Percentiles rank a stretch among this genome's conserved stretches.
Evolutionary conservation across 78 protist genomes (phyloP).

Genomic region (Cavenderia fasciculata): DNA sequence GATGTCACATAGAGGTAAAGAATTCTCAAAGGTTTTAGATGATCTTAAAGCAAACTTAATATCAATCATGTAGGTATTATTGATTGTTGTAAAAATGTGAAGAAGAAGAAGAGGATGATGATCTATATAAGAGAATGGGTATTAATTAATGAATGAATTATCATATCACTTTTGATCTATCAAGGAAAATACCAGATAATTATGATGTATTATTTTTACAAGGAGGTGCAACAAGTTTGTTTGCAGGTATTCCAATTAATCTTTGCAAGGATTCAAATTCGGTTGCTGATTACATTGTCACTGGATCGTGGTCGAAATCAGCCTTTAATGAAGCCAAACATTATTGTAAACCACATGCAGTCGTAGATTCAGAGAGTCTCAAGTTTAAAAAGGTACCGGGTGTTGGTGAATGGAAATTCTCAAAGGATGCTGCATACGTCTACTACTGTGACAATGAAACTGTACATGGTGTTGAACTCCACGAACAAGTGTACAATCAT

Average conservation of each 20-base stretch:
- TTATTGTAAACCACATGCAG: conserved; percentile 84
- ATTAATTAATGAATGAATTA: no score
- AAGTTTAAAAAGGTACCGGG: conserved; percentile 59
- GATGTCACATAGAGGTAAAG: conserved; percentile 85
- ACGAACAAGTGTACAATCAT: neutral
- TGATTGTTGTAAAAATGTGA: no score
- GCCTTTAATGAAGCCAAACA: conserved; percentile 89
- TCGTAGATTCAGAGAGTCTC: conserved; percentile 20
- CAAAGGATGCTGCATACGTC: conserved; percentile 86
- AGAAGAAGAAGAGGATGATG: no score
- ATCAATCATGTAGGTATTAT: conserved; percentile 22
- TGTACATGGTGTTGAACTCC: conserved; percentile 91
- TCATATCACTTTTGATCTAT: neutral
- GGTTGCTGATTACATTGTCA: conserved; percentile 91
- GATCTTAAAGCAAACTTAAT: conserved; percentile 65
- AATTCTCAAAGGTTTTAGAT: conserved; percentile 51
- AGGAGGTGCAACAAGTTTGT: conserved; percentile 97
- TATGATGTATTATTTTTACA: conserved; percentile 95
- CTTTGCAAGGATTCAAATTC: conserved; percentile 57
- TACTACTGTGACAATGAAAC: conserved; percentile 97
- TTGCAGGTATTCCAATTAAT: conserved; percentile 96
- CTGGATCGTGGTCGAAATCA: conserved; percentile 96
- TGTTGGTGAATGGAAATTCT: conserved; percentile 69
- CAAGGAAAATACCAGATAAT: conserved; percentile 88
- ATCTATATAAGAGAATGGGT: no score